phyloP scores from a whole-genome alignment of 1,284 basidiomycete genomes.

The Sporisorium sorghi region DNA sequence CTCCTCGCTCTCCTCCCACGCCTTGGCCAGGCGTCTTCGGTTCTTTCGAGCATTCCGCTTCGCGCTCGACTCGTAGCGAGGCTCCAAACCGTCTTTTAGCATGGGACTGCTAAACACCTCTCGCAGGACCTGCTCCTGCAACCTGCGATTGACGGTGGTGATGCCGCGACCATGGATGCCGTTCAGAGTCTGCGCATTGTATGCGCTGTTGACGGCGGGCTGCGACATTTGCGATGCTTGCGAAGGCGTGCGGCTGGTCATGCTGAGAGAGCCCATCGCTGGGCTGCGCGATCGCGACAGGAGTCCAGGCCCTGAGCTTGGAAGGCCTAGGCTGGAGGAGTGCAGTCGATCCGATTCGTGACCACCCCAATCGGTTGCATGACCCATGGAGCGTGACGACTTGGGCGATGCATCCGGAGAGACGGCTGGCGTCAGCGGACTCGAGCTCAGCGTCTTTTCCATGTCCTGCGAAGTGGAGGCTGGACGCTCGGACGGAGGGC shows the following conservation, averaged over 20 bases:
- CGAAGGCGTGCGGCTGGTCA: slow-evolving; percentile 42
- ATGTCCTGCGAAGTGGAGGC: slow-evolving; percentile 15
- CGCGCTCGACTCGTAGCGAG: slow-evolving; percentile 46
- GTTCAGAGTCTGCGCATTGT: slow-evolving; percentile 18
- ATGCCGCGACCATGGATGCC: slow-evolving; percentile 62
- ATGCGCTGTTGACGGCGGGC: slow-evolving; percentile 3
- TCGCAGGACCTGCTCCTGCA: slow-evolving; percentile 67
- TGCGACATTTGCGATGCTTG: slow-evolving; percentile 39
- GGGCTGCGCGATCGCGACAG: slow-evolving; percentile 41
- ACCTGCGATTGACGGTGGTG: slow-evolving; percentile 66
- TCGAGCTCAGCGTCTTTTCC: slow-evolving; percentile 26
- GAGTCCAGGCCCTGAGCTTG: slow-evolving; percentile 11
- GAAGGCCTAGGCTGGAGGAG: slow-evolving; percentile 31
- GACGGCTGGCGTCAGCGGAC: slow-evolving; percentile 28
- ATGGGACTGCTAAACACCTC: slow-evolving; percentile 65
- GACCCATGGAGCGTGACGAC: slow-evolving; percentile 33
- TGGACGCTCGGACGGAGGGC: slow-evolving; percentile 9
- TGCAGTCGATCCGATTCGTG: slow-evolving; percentile 32
- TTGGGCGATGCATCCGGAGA: slow-evolving; percentile 38
- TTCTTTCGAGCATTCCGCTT: slow-evolving; percentile 54
- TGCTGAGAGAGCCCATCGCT: slow-evolving; percentile 27
- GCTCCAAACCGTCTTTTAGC: slow-evolving; percentile 47
- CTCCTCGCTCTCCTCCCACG: slow-evolving; percentile 64
- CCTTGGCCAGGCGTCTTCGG: slow-evolving; percentile 55
- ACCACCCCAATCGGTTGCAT: slow-evolving; percentile 33